Evolutionary conservation across 2,329 filamentous ascomycete genomes (phyloP), one percentile per base, ranked within the genome.

Genomic region (Penicillium palitans): DNA sequence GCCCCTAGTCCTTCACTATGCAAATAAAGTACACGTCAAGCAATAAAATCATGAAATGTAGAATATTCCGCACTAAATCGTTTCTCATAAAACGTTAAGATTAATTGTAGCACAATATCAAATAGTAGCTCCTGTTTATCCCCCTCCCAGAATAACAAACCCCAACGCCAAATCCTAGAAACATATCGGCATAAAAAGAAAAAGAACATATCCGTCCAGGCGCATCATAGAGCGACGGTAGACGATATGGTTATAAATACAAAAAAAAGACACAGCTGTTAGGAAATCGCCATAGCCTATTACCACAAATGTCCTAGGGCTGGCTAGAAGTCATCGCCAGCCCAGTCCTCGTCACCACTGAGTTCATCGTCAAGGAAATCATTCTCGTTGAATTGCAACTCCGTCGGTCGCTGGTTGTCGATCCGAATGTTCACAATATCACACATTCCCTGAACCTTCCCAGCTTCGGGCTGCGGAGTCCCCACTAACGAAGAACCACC

Each of bases 281-380:
- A 5, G 27, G 6, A 35, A 7, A 15, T 27, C 10, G 24, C 13
- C 41, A 39, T 39, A 24, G 35, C 21, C 7, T 19, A 45, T 55
- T 58, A 71, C 66, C 68, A 70, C 24, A 66, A 66, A 66, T 69
- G 60, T 2, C 63, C 63, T 24, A 59, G 59, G 24, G 41, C 61
- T 27, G 61, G 45, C 41, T 72, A 67, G 27, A 65, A 56, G 40
- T 81, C 79, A 41, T 79, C 76, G 9, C 81, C 83, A 56, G 80
- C 78, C 84, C 85, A 88, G 60, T 87, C 85, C 58, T 85, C 84
- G 66, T 88, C 85, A 4, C 81, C 84, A 67, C 83, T 86, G 1
- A 75, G 72, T 66, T 87, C 85, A 24, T 79, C 80, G 62, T 87
- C 84, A 2, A 86, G 76, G 61, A 88, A 87, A 63, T 88, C 83